phyloP scores from a whole-genome alignment of 1,284 basidiomycete genomes.

The Somion occarium region DNA sequence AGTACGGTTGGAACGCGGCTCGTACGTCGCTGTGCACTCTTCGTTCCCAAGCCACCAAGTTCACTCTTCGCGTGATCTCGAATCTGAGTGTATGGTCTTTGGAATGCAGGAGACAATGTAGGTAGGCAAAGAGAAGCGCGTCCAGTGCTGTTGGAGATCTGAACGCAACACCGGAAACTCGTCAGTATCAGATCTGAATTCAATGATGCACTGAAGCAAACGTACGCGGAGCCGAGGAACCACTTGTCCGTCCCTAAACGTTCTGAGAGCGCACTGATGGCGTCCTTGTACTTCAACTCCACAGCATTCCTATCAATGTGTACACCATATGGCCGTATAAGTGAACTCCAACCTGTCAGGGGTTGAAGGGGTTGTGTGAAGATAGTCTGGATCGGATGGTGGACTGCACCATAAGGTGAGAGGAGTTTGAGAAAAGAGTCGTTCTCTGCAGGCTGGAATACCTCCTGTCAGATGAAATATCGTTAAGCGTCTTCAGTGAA shows the following conservation, averaged over 20 bases:
- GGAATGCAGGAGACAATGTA: constrained; percentile 58
- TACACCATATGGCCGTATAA: constrained; percentile 55
- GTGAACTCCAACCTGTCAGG: constrained; percentile 58
- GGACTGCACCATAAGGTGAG: constrained; percentile 28
- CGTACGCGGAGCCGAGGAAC: constrained; percentile 70
- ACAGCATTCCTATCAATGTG: constrained; percentile 47
- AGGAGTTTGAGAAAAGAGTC: constrained; percentile 33
- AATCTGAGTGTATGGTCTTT: constrained; percentile 46
- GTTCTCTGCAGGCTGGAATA: constrained; percentile 34
- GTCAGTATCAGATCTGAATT: constrained; percentile 4
- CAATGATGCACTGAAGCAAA: neutral
- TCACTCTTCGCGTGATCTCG: constrained; percentile 63
- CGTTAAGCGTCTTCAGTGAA: neutral
- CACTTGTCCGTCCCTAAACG: constrained; percentile 69
- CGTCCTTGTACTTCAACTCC: constrained; percentile 60
- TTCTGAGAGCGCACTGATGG: constrained; percentile 65
- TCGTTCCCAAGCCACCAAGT: constrained; percentile 74
- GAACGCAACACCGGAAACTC: constrained; percentile 8
- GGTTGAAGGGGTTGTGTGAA: constrained; percentile 63
- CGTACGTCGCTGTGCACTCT: constrained; percentile 57
- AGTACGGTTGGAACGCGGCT: constrained; percentile 37
- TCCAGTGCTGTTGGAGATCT: constrained; percentile 73
- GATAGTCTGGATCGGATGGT: constrained; percentile 32
- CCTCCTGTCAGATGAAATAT: constrained; percentile 31
- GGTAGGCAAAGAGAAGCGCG: constrained; percentile 73